Evolutionary conservation across 225 moss, liverwort and hornwort genomes (phyloP).

Genomic region (Polytrichum formosum): DNA sequence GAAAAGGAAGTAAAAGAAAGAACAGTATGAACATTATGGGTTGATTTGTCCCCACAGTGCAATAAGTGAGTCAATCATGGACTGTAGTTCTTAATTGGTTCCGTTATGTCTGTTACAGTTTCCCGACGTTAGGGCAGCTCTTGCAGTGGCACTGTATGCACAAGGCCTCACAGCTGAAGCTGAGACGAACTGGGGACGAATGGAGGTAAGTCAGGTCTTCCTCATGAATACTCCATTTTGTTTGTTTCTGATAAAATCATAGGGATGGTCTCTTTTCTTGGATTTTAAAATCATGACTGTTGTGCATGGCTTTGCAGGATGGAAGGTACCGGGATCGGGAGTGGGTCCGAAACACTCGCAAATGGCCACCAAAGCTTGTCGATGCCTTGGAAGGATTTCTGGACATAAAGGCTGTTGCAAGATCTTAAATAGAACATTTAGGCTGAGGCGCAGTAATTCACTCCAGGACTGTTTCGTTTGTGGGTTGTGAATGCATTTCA

Average conservation of each 20-base stretch:
- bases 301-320: constrained; percentile 46
- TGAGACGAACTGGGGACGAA: constrained; percentile 91
- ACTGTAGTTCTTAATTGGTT: too few relatives aligned
- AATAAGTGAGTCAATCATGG: too few relatives aligned
- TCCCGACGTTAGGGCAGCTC: constrained; percentile 91
- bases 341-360: constrained; percentile 82
- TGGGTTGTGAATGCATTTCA: too few relatives aligned
- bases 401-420: constrained; percentile 63
- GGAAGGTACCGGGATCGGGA: constrained; percentile 76
- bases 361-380: constrained; percentile 87
- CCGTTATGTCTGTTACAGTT: constrained; percentile 48
- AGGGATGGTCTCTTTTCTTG: neutral
- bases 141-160: constrained; percentile 86
- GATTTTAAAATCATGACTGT: neutral
- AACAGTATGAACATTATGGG: too few relatives aligned
- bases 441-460: too few relatives aligned
- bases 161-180: constrained; percentile 87
- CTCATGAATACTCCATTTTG: neutral
- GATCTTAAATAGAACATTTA: constrained; percentile 5
- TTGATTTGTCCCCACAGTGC: too few relatives aligned
- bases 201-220: constrained; percentile 46
- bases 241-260: too few relatives aligned
- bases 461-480: too few relatives aligned
- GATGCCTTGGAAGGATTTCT: constrained; percentile 78
- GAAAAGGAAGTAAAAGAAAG: too few relatives aligned